Conservation (phyloP, 1,284 basidiomycete species). For the Heterobasidion occidentale region DNA sequence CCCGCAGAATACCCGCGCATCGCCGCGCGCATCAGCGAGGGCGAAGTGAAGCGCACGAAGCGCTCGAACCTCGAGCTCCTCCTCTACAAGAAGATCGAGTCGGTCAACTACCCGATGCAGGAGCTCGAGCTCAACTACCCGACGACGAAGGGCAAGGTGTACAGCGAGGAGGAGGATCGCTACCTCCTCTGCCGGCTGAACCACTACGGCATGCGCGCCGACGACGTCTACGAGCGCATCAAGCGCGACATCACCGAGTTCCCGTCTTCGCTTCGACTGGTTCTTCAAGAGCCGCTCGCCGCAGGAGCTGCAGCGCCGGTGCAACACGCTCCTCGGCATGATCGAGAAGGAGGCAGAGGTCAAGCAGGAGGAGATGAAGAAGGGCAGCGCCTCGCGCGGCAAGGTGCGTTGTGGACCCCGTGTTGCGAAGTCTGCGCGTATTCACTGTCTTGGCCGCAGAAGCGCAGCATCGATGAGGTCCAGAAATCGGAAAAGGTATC, state of each 20-base stretch:
- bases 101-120: conserved; percentile 86
- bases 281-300: conserved; percentile 96
- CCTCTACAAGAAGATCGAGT: conserved; percentile 73
- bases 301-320: conserved; percentile 85
- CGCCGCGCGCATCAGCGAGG: conserved; percentile 73
- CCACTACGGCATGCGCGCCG: conserved; percentile 87
- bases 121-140: conserved; percentile 92
- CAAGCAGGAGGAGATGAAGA: conserved; percentile 49
- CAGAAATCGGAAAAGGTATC: conserved; percentile 49
- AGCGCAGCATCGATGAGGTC: conserved; percentile 59
- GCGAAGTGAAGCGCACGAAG: conserved; percentile 82
- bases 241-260: conserved; percentile 95
- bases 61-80: conserved; percentile 78
- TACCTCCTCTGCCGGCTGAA: conserved; percentile 90
- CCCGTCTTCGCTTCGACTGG: conserved; percentile 98
- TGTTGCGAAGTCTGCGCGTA: neutral
- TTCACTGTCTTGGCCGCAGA: conserved; percentile 28
- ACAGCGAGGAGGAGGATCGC: conserved; percentile 94
- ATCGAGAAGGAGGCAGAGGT: conserved; percentile 86
- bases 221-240: conserved; percentile 93
- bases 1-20: conserved; percentile 72
- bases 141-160: conserved; percentile 93
- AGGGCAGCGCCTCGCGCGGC: conserved; percentile 25
- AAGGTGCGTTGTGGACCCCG: conserved; percentile 38
- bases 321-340: conserved; percentile 84